Percentiles rank a stretch among this genome's conserved stretches.
Evolutionary conservation across 202 grass and related monocot species (phyloP).

Genomic region (Eragrostis tef): DNA sequence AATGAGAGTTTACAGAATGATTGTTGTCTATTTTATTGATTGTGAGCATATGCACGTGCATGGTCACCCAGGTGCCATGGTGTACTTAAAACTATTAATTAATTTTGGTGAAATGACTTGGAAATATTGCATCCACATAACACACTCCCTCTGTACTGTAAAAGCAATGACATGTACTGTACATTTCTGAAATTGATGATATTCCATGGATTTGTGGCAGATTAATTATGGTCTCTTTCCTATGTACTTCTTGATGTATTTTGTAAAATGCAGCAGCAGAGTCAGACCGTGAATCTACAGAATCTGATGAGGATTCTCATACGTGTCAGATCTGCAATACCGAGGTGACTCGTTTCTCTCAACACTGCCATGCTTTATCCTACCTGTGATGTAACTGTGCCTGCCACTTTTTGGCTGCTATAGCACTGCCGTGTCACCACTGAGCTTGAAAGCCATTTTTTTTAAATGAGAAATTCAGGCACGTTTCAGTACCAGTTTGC

Average conservation of each 20-base stretch:
- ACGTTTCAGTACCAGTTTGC: background rate
- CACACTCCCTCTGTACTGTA: background rate
- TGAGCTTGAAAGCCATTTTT: background rate
- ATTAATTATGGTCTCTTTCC: conserved; percentile 33
- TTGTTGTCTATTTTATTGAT: conserved; percentile 7
- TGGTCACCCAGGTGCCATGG: background rate
- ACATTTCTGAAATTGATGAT: conserved; percentile 18
- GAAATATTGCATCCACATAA: conserved; percentile 17
- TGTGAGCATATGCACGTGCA: background rate
- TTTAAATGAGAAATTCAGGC: background rate
- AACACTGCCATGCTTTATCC: conserved; percentile 8
- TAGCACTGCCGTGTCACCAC: background rate
- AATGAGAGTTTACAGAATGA: background rate
- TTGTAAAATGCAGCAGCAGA: conserved; percentile 54
- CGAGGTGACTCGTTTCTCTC: conserved; percentile 62
- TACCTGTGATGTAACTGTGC: conserved; percentile 12
- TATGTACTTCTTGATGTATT: conserved; percentile 22
- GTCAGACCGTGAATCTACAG: conserved; percentile 76
- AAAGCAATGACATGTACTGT: conserved; percentile 19
- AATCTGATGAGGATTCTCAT: conserved; percentile 83
- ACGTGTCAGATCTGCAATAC: conserved; percentile 86
- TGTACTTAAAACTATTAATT: conserved; percentile 29
- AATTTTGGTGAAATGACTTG: background rate
- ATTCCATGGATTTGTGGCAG: conserved; percentile 36
- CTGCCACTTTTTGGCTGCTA: conserved; percentile 12